Base-by-base conservation (phyloP, 306 rosid species). In the Urtica urens region DNA sequence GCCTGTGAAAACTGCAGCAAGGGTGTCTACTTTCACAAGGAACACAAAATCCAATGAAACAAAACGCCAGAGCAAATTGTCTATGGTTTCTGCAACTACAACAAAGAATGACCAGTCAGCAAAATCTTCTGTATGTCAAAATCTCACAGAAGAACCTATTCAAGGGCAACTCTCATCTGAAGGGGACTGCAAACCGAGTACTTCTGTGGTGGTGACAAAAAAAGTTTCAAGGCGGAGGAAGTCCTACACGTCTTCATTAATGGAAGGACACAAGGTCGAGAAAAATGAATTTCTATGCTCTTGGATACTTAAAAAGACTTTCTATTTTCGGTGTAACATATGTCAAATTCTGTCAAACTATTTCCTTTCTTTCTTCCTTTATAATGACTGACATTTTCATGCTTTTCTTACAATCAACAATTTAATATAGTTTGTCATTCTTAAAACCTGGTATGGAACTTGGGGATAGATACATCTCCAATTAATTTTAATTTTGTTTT, bases 201-300 rank as follows among this genome's bases (percentile, higher is more conserved):
- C 67, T 42, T 49, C 74, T 3, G 70, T 67, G 44, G 18, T 58
- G 14, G 59, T 45, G 27, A 21, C 75, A 39, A 78, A 29, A 62
- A 76, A 56, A 64, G 78, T 61, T 57, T 70, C 80, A 37, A 59
- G 41, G 15, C 75, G 93, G 40, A 67, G 94, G 57, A 76, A 73
- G 68, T 88, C 96, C 10, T 88, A 83, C 72, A 81, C 94, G 33
- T 65, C 80, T 51, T 56, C 65, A 34, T 64, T 87, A 52, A 57
- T 87, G 46, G 72, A 73, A 62, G 64, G 82, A 65, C 66, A 94
- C 23, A 81, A 81, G 96, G 96, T 87, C 58, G 49, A 40, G 61
- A 47, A 31, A n/a, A n/a, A n/a, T n/a, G n/a, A n/a, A n/a, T n/a
- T n/a, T n/a, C n/a, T n/a, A n/a, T n/a, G n/a, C n/a, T n/a, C n/a